Evolutionary conservation across 345 rosid genomes (phyloP), one percentile per base, ranked within the genome.

Genomic region (Aegle marmelos): DNA sequence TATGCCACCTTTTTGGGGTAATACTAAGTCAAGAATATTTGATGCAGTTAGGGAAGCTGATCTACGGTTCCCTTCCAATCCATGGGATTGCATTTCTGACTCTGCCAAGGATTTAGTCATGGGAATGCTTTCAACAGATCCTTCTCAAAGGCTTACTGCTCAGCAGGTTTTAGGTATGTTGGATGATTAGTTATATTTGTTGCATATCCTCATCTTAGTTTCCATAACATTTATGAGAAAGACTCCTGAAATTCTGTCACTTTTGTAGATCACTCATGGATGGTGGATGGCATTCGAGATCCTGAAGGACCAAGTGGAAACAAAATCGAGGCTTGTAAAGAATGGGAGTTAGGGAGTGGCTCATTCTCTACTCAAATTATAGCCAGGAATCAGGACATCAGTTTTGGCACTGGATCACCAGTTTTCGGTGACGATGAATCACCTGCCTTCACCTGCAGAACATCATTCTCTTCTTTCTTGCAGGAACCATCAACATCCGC

Each of bases 1-100:
- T 66, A 86, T 84, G 80, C 94, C 92, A 0, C 94, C 94, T 7
- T 91, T 91, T 76, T 91, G 92, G 91, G 94, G 91, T 41, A 85
- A 89, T 79, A 89, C 94, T 36, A 91, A 91, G 88, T 89, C 91
- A 63, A 82, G 79, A 27, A 91, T 91, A 80, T 91, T 91, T 80
- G 86, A 89, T 76, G 89, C 94, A 70, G 92, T 89, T 57, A 82
- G 90, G 70, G 82, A 81, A 21, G 92, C 94, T 54, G 91, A 89
- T 84, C 85, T 91, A 60, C 88, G 83, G 41, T 91, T 91, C 82
- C 92, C 92, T 1, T 85, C 90, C 7, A 68, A 83, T 80, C 88
- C 86, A 60, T 88, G 94, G 92, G 87, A 86, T 81, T 45, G 67
- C 71, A 76, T 91, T 56, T 80, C 91, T 13, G 86, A 80, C 56